Conservation (phyloP, 2,329 filamentous ascomycete species). For the Arthroderma sp. region DNA sequence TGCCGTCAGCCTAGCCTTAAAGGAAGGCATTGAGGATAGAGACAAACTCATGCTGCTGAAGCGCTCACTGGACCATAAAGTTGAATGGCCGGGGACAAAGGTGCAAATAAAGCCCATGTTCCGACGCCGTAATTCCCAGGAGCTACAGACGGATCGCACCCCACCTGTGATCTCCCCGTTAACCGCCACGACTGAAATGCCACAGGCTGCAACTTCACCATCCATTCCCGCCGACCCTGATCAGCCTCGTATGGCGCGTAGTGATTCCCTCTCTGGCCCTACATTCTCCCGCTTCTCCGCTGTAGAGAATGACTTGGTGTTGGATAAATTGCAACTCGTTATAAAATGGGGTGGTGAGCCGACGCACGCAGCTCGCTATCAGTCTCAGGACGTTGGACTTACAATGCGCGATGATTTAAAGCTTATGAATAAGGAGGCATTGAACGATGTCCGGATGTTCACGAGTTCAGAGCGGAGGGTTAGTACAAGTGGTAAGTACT, state of each 20-base stretch:
- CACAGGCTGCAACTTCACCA: slow-evolving; percentile 11
- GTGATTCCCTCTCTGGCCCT: slow-evolving; percentile 77
- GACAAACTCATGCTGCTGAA: slow-evolving; percentile 75
- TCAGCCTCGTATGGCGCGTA: slow-evolving; percentile 44
- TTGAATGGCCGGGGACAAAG: slow-evolving; percentile 88
- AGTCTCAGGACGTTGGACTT: slow-evolving; percentile 85
- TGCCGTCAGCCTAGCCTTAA: slow-evolving; percentile 70
- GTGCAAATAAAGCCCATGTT: slow-evolving; percentile 99
- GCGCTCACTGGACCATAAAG: slow-evolving; percentile 84
- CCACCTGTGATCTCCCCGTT: slow-evolving; percentile 9
- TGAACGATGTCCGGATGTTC: slow-evolving; percentile 88
- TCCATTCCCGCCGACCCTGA: slow-evolving; percentile 17
- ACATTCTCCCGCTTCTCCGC: slow-evolving; percentile 92
- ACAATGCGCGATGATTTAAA: slow-evolving; percentile 93
- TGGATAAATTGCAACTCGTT: slow-evolving; percentile 93
- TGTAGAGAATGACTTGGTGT: slow-evolving; percentile 77
- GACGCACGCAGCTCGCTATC: slow-evolving; percentile 91
- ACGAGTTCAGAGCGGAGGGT: slow-evolving; percentile 92
- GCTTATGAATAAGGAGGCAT: slow-evolving; percentile 78
- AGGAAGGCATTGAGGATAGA: slow-evolving; percentile 68
- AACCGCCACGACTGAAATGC: slow-evolving; percentile 9
- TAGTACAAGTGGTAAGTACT: slow-evolving; percentile 57
- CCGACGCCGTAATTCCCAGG: slow-evolving; percentile 66
- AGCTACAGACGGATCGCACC: slow-evolving; percentile 28
- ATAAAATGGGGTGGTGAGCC: slow-evolving; percentile 99